These are phyloP conservation scores for Aspergillus pseudoglaucus DNA, from an alignment of 2,329 filamentous ascomycete genomes.

Conservation along the genomic window DNA sequence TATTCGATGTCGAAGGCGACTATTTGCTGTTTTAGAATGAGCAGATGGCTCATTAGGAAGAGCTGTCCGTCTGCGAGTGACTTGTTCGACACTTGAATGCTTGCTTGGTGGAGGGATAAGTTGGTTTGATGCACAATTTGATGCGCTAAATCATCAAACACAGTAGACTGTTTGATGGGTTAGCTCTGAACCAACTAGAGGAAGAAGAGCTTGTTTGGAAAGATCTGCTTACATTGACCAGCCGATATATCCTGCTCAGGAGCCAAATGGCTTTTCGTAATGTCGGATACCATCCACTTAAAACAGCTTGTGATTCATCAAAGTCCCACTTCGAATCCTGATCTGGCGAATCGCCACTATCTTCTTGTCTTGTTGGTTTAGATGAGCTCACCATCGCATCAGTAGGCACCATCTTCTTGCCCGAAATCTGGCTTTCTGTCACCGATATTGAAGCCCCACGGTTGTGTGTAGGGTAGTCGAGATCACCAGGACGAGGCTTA, in stretches of 20 bases:
- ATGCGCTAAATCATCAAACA: slow-evolving; percentile 67
- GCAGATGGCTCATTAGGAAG: slow-evolving; percentile 89
- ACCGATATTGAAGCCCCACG: slow-evolving; percentile 37
- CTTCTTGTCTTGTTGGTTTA: slow-evolving; percentile 46
- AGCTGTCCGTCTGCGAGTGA: slow-evolving; percentile 69
- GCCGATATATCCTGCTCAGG: slow-evolving; percentile 61
- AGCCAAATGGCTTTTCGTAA: slow-evolving; percentile 62
- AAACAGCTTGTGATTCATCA: slow-evolving; percentile 48
- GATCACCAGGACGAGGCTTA: slow-evolving; percentile 58
- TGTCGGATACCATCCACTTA: slow-evolving; percentile 61
- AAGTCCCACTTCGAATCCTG: slow-evolving; percentile 47
- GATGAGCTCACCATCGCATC: slow-evolving; percentile 36
- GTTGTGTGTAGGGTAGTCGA: slow-evolving; percentile 56
- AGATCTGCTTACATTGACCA: slow-evolving; percentile 52
- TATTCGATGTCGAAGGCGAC: slow-evolving; percentile 90
- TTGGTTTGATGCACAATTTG: slow-evolving; percentile 89
- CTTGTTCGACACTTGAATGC: slow-evolving; percentile 61
- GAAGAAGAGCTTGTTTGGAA: neutral
- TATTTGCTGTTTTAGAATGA: slow-evolving; percentile 92
- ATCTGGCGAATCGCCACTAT: slow-evolving; percentile 41
- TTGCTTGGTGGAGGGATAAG: slow-evolving; percentile 70
- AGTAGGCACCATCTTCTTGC: slow-evolving; percentile 43
- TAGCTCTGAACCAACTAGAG: slow-evolving; percentile 4
- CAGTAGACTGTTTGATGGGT: slow-evolving; percentile 46
- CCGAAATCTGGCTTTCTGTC: slow-evolving; percentile 45